Percentiles rank a stretch among this genome's conserved stretches.
phyloP scores from a whole-genome alignment of 179 eudicot genomes.

The Beta macrorhiza region DNA sequence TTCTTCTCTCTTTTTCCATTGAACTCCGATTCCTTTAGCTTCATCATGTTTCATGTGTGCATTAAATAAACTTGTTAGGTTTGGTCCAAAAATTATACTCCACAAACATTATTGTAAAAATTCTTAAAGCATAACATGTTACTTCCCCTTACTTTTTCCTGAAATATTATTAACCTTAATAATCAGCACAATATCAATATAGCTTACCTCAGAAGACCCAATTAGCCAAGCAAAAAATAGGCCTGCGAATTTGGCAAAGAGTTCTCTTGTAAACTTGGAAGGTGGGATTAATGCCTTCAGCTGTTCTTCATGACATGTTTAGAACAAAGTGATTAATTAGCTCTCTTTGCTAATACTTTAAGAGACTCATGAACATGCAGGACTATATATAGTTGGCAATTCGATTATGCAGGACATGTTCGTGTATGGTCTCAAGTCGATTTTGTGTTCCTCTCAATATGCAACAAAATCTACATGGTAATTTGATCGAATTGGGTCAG shows the following conservation, averaged over 20 bases:
- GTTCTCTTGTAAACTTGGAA: constrained; percentile 56
- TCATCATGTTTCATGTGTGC: constrained; percentile 5
- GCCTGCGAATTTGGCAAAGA: constrained; percentile 56
- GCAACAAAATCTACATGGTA: no score
- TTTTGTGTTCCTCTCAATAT: no score
- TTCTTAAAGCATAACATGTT: not conserved
- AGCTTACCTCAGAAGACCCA: constrained; percentile 73
- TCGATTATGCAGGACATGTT: no score
- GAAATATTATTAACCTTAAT: not conserved
- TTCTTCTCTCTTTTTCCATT: constrained; percentile 68
- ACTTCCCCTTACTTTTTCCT: not conserved
- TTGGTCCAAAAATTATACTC: not conserved
- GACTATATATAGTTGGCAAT: no score
- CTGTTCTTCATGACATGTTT: constrained; percentile 33
- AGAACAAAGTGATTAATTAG: not conserved
- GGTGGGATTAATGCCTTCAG: constrained; percentile 49
- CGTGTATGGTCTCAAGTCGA: no score
- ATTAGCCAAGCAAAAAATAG: constrained; percentile 68
- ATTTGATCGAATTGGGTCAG: no score
- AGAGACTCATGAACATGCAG: not conserved
- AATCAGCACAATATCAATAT: not conserved
- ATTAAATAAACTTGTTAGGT: constrained; percentile 9
- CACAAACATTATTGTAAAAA: not conserved
- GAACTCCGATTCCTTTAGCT: constrained; percentile 75
- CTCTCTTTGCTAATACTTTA: not conserved